Conservation (phyloP, 1,139 yeast genomes). For the Yamadazyma mexicana region DNA sequence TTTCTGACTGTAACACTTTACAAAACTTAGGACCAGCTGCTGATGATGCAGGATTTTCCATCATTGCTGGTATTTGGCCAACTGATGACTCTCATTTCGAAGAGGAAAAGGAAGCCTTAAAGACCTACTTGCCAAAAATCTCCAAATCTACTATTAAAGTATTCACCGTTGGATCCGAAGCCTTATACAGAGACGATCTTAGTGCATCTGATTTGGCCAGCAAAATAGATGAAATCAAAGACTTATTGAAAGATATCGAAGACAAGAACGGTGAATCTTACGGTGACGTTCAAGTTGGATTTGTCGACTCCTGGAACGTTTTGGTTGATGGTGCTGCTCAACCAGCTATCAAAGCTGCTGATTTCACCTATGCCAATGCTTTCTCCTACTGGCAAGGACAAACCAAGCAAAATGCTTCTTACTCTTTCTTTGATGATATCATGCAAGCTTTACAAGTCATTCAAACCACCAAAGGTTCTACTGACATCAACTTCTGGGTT, state of each 20-base stretch:
- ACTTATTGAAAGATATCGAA: constrained; percentile 53
- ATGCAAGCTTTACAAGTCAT: constrained; percentile 92
- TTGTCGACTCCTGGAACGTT: constrained; percentile 95
- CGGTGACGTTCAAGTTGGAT: constrained; percentile 74
- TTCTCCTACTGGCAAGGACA: constrained; percentile 99
- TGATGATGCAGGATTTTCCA: constrained; percentile 67
- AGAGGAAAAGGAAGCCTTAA: constrained; percentile 69
- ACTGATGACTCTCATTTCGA: constrained; percentile 71
- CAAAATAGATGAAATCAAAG: constrained; percentile 60
- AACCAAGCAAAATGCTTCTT: constrained; percentile 73
- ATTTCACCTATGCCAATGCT: constrained; percentile 86
- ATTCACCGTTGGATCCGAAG: constrained; percentile 88
- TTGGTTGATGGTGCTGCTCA: constrained; percentile 73
- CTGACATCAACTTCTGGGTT: constrained; percentile 86
- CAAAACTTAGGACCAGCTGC: constrained; percentile 84
- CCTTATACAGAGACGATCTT: constrained; percentile 81
- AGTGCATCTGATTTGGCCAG: constrained; percentile 67
- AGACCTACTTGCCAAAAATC: constrained; percentile 65
- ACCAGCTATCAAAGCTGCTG: constrained; percentile 76
- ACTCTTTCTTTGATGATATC: constrained; percentile 91
- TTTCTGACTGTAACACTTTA: constrained; percentile 84
- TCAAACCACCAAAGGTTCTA: constrained; percentile 80
- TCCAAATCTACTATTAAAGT: constrained; percentile 68
- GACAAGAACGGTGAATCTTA: constrained; percentile 84
- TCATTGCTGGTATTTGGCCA: constrained; percentile 90